These are phyloP conservation scores for Skeletonema tropicum DNA, from an alignment of 108 stramenopile species.

Conservation along the genomic window DNA sequence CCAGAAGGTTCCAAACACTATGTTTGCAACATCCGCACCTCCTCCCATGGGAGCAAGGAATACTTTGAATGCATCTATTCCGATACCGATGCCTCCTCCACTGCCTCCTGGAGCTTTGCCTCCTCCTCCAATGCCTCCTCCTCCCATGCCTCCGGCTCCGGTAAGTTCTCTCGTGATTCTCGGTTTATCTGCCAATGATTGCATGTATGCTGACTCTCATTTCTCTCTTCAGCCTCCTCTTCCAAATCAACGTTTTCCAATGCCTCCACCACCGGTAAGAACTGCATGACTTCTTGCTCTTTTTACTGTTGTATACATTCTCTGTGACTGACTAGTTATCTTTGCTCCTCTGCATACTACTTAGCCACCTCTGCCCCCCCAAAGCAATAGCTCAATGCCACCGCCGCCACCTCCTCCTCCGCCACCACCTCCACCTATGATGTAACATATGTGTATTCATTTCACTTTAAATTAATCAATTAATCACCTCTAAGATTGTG, in stretches of 20 bases:
- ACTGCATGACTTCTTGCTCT: background rate
- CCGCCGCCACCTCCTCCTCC: constrained; percentile 10
- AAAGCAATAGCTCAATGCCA: constrained; percentile 9
- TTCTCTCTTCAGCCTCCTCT: background rate
- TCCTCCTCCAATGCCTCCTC: constrained; percentile 23
- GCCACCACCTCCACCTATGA: constrained; percentile 12
- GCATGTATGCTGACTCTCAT: background rate
- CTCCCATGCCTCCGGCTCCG: constrained; percentile 15
- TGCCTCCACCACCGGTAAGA: constrained; percentile 25
- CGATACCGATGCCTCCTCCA: constrained; percentile 25
- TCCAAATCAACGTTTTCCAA: constrained; percentile 7
- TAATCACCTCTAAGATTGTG: background rate
- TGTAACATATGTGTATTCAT: background rate
- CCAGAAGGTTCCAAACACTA: constrained; percentile 47
- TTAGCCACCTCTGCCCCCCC: constrained; percentile 10
- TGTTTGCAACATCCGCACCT: constrained; percentile 51
- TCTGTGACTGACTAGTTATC: background rate
- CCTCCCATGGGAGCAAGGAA: constrained; percentile 9
- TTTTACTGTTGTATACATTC: background rate
- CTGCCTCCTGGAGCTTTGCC: constrained; percentile 20
- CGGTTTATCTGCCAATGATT: background rate
- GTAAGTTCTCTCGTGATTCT: background rate
- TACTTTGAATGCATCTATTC: constrained; percentile 27
- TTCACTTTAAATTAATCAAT: background rate
- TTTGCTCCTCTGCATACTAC: background rate